Evolutionary conservation across 768 basidiomycete genomes (phyloP).

Genomic region (Tubosaeta brunneosetosa): DNA sequence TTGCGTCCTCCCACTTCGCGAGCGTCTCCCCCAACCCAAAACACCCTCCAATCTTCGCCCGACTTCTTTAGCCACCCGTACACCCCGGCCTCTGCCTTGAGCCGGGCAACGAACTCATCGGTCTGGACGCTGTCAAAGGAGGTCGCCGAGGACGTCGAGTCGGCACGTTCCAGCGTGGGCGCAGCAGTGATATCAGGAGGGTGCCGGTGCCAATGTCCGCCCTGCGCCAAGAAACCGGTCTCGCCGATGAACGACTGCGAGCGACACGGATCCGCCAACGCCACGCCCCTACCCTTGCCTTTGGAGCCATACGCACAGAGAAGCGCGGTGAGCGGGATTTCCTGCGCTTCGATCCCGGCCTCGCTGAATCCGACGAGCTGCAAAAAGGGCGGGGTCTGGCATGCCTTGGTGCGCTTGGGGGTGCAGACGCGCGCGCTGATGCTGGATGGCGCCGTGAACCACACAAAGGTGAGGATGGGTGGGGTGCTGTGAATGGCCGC

Average conservation of each 20-base stretch:
- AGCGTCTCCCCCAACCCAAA: constrained; percentile 71
- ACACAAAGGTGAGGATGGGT: constrained; percentile 52
- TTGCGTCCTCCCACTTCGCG: constrained; percentile 22
- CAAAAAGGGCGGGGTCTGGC: constrained; percentile 40
- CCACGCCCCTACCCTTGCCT: constrained; percentile 47
- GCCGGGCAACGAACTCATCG: constrained; percentile 42
- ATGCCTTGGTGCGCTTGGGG: constrained; percentile 10
- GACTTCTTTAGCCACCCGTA: constrained; percentile 81
- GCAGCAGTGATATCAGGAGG: constrained; percentile 6
- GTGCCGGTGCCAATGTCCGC: constrained; percentile 45
- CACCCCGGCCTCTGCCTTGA: constrained; percentile 57
- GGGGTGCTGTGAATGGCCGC: constrained; percentile 39
- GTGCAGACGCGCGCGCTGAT: constrained; percentile 51
- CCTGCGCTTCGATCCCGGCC: constrained; percentile 70
- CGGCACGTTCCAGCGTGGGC: constrained; percentile 38
- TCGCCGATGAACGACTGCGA: constrained; percentile 65
- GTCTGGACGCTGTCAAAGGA: constrained; percentile 53
- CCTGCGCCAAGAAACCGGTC: constrained; percentile 41
- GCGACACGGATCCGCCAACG: constrained; percentile 41
- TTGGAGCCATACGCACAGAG: constrained; percentile 11
- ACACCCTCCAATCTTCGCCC: constrained; percentile 68
- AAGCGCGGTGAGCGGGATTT: constrained; percentile 53
- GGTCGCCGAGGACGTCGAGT: constrained; percentile 39
- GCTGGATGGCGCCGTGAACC: constrained; percentile 55
- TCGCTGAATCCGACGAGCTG: constrained; percentile 70